Percentiles rank a stretch among this genome's conserved stretches.
phyloP scores from a whole-genome alignment of 805 yeast species.

The Barnettozyma sucrosica region DNA sequence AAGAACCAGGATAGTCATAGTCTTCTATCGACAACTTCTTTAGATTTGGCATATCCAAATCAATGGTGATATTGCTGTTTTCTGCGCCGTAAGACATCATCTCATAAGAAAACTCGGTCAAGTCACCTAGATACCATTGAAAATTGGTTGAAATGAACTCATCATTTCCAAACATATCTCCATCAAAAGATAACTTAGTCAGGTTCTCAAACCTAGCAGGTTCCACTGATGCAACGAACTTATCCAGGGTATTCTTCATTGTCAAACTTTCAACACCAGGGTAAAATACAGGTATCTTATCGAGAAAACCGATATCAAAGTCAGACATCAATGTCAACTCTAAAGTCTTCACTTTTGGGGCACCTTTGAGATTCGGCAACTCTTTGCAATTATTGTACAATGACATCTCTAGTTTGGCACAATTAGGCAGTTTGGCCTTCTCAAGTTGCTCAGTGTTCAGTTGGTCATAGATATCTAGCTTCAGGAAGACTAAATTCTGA shows the following conservation, averaged over 20 bases:
- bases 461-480: background rate
- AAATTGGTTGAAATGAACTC: background rate
- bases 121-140: background rate
- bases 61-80: background rate
- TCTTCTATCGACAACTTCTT: background rate
- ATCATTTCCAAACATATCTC: background rate
- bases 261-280: constrained; percentile 1
- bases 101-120: background rate
- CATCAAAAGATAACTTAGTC: background rate
- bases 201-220: constrained; percentile 1
- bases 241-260: background rate
- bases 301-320: background rate
- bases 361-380: background rate
- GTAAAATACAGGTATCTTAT: background rate
- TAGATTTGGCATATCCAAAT: background rate
- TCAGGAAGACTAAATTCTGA: background rate
- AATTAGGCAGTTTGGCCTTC: background rate
- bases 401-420: background rate
- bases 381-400: background rate
- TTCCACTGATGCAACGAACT: background rate
- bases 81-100: background rate
- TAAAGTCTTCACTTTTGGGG: background rate
- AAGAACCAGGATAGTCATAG: background rate
- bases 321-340: background rate
- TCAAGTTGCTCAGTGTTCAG: background rate